Base-by-base conservation (phyloP, 345 rosid genomes). In the Corchorus olitorius region DNA sequence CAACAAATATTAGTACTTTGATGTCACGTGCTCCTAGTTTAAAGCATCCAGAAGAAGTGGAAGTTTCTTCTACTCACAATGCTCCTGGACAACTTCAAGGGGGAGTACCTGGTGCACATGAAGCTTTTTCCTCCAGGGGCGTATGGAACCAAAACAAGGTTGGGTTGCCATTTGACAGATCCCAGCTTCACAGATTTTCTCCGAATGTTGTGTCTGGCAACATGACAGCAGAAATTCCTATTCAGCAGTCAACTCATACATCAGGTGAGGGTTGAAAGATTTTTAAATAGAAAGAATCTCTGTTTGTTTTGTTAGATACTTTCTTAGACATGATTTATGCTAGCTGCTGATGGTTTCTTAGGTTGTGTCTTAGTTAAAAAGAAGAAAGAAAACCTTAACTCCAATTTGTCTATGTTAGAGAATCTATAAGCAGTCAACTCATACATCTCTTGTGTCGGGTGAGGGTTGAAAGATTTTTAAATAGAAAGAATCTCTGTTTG, bases 181-280 rank as follows among this genome's bases (percentile, higher is more conserved):
- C 87, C 55, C 89, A 86, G 72, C 81, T 83, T 76, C 87, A 87
- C 16, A 83, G 88, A 66, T 86, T 88, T 78, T 69, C 90, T 76
- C 65, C 84, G 17, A 85, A 82, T 82, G 65, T 80, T 43, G 74
- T 80, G 77, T 78, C 84, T 68, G 76, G 87, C 46, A 78, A 72
- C 68, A 41, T 76, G 83, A 77, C 70, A 4, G 41, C 87, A 61
- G 89, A 82, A 73, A 74, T 70, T 75, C 67, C 80, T 2, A 65
- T 76, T 81, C 89, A 80, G 77, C 89, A 82, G 73, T 56, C 86
- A 20, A 63, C 72, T 41, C 73, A 72, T 74, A 70, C 87, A 37
- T 80, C 86, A 77, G 80, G 92, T 84, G 75, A 81, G 87, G 14
- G 65, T 79, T 52, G 52, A 19, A 16, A 20, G 46, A 60, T 20